Percentiles rank a stretch among this genome's conserved stretches.
Conservation (phyloP, 2,329 filamentous ascomycete genomes). For the Aspergillus ustus region DNA sequence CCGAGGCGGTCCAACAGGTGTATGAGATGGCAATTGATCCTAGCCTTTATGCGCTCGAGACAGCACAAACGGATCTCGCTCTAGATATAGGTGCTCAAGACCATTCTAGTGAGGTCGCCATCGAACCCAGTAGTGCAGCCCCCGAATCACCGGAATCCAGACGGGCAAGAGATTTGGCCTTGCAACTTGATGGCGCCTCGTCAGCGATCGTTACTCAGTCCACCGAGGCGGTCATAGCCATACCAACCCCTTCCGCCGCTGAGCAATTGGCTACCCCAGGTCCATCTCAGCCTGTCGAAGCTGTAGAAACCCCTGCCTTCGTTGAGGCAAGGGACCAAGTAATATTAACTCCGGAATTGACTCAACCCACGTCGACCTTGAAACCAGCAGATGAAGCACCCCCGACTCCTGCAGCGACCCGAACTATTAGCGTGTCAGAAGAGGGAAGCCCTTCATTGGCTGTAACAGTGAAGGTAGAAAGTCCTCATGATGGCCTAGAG, state of each 20-base stretch:
- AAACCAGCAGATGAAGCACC: neutral
- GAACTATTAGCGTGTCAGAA: neutral
- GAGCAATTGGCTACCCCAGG: slow-evolving; percentile 29
- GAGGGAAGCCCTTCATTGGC: neutral
- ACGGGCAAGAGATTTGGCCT: slow-evolving; percentile 5
- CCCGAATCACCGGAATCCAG: neutral
- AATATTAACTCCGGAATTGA: slow-evolving; percentile 22
- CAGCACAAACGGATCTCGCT: neutral
- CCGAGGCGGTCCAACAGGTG: neutral
- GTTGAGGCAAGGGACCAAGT: neutral
- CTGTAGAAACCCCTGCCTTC: neutral
- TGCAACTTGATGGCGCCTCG: slow-evolving; percentile 25
- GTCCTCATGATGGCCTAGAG: neutral
- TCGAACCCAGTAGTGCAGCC: neutral
- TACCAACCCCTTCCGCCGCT: neutral
- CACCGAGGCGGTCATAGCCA: neutral
- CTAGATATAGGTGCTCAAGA: neutral
- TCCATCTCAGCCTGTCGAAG: slow-evolving; percentile 27
- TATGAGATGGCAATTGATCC: slow-evolving; percentile 19
- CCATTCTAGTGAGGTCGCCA: neutral
- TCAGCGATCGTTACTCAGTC: neutral
- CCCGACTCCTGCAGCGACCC: neutral
- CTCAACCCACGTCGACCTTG: slow-evolving; percentile 14
- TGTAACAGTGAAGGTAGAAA: slow-evolving; percentile 7
- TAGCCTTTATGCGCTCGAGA: slow-evolving; percentile 9